Percentiles rank a stretch among this genome's conserved stretches.
These are phyloP conservation scores for Eutrema yunnanense DNA, from an alignment of 345 rosid species.

Conservation along the genomic window DNA sequence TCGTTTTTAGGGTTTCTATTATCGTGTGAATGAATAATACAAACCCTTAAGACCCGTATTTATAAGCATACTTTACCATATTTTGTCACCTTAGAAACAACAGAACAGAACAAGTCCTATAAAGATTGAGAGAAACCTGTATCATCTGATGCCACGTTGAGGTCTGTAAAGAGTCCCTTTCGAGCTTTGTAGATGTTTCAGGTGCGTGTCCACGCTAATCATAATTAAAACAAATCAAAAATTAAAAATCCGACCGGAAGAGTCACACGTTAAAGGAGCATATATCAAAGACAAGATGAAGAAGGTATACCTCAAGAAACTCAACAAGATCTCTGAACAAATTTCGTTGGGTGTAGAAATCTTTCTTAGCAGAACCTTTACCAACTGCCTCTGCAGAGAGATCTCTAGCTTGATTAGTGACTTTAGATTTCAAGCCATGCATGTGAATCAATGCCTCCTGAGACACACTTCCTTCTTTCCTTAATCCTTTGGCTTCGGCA, in stretches of 20 bases:
- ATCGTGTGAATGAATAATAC: no score
- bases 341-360: constrained; percentile 77
- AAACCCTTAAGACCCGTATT: no score
- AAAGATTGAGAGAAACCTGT: constrained; percentile 20
- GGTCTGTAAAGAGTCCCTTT: constrained; percentile 56
- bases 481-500: constrained; percentile 39
- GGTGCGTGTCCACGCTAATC: constrained; percentile 60
- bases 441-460: constrained; percentile 43
- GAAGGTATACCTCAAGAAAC: constrained; percentile 48
- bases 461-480: constrained; percentile 44
- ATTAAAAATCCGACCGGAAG: background rate
- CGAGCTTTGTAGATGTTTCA: constrained; percentile 59
- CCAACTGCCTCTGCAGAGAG: constrained; percentile 92
- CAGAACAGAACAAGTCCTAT: background rate
- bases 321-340: constrained; percentile 76
- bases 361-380: constrained; percentile 89
- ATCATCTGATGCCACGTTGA: constrained; percentile 70
- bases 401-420: constrained; percentile 59
- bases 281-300: background rate
- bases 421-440: constrained; percentile 63
- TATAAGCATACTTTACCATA: no score
- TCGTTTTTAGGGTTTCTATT: no score
- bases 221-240: background rate
- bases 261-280: background rate
- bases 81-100: no score